A percentile compares a stretch with the other conserved stretches of the same genome.
phyloP scores from a whole-genome alignment of 2,329 filamentous ascomycete species.

The Botryotinia calthae region DNA sequence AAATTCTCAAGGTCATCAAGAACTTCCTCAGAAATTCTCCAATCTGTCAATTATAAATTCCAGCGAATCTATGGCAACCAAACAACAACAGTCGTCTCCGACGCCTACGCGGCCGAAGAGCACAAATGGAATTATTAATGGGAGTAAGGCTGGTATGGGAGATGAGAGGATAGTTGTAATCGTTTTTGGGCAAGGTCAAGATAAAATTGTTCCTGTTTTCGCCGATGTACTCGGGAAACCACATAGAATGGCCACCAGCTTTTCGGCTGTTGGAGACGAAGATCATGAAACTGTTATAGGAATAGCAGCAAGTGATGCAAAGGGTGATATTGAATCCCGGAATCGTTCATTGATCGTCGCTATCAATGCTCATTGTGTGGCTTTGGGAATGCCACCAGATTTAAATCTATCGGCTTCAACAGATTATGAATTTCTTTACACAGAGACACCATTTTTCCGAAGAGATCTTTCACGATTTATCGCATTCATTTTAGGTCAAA shows the following conservation, averaged over 20 bases:
- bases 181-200: constrained; percentile 68
- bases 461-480: constrained; percentile 76
- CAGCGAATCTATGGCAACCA: constrained; percentile 41
- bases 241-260: constrained; percentile 56
- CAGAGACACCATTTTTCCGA: constrained; percentile 66
- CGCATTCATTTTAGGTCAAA: constrained; percentile 76
- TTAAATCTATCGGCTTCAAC: constrained; percentile 62
- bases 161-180: constrained; percentile 62
- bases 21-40: constrained; percentile 7
- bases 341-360: constrained; percentile 59
- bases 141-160: constrained; percentile 41
- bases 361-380: constrained; percentile 75
- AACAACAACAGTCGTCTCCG: constrained; percentile 50
- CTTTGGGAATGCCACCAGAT: constrained; percentile 67
- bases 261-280: constrained; percentile 52
- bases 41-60: not conserved
- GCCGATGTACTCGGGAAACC: constrained; percentile 78
- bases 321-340: constrained; percentile 55
- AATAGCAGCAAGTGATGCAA: constrained; percentile 56
- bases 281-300: constrained; percentile 68
- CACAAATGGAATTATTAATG: constrained; percentile 40
- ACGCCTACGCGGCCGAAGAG: constrained; percentile 48
- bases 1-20: not conserved
- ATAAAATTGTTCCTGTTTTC: constrained; percentile 70
- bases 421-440: constrained; percentile 87